These are phyloP conservation scores for Sequoia sempervirens DNA, from an alignment of 75 land plant species.

Conservation along the genomic window DNA sequence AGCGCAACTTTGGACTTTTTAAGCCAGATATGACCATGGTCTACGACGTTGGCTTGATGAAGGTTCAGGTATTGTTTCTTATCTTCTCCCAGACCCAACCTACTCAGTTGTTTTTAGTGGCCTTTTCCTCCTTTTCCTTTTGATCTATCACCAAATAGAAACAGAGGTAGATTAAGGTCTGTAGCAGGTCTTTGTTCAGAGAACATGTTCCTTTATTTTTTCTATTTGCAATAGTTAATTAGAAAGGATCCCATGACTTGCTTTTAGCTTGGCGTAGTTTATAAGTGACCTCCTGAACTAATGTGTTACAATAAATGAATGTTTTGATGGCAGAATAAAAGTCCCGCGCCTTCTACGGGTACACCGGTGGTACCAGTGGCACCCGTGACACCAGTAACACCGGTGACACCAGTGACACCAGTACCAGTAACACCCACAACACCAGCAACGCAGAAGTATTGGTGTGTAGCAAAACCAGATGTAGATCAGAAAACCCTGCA, in stretches of 20 bases:
- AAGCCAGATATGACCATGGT: conserved; percentile 31
- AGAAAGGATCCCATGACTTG: too few species aligned
- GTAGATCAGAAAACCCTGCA: conserved; percentile 36
- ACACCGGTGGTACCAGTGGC: background rate
- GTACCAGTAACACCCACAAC: background rate
- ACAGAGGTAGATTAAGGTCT: background rate
- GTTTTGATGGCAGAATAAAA: background rate
- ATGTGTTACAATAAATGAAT: background rate
- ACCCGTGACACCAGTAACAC: background rate
- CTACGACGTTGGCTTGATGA: conserved; percentile 28
- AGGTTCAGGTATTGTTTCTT: background rate
- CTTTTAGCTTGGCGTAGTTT: too few species aligned
- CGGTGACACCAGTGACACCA: background rate
- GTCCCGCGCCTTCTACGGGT: background rate
- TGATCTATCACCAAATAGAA: background rate
- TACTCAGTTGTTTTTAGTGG: background rate
- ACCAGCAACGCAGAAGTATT: conserved; percentile 10
- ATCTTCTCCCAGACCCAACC: too few species aligned
- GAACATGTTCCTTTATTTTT: background rate
- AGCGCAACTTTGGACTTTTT: conserved; percentile 66
- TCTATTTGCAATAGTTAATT: too few species aligned
- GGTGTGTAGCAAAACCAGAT: conserved; percentile 61
- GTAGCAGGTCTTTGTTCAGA: background rate
- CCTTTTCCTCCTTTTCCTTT: background rate
- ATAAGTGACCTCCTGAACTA: too few species aligned